phyloP scores from a whole-genome alignment of 2,329 filamentous ascomycete genomes.

The Neonectria magnoliae region DNA sequence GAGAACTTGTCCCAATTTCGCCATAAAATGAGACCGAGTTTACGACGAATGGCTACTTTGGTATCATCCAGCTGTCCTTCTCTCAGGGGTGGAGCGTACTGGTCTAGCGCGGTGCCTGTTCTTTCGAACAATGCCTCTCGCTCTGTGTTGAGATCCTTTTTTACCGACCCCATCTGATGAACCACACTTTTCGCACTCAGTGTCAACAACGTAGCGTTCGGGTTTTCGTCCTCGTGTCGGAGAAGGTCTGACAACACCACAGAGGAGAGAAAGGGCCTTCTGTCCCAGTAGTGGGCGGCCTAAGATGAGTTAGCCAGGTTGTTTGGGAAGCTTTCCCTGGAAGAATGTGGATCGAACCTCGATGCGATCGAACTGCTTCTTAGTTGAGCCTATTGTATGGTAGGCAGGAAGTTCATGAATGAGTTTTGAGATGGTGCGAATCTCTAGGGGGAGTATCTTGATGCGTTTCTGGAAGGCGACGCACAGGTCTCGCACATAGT shows the following conservation, averaged over 20 bases:
- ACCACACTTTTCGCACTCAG: slow-evolving; percentile 25
- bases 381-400: neutral
- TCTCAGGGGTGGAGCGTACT: slow-evolving; percentile 29
- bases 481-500: slow-evolving; percentile 37
- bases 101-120: slow-evolving; percentile 26
- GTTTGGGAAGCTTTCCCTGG: neutral
- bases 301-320: slow-evolving; percentile 14
- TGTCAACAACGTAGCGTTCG: slow-evolving; percentile 38
- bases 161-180: neutral
- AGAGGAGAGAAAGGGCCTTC: slow-evolving; percentile 19
- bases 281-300: slow-evolving; percentile 33
- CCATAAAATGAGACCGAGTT: slow-evolving; percentile 35
- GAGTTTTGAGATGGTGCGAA: slow-evolving; percentile 11
- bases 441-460: neutral
- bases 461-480: slow-evolving; percentile 34
- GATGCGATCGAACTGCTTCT: slow-evolving; percentile 30
- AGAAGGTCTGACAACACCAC: slow-evolving; percentile 24
- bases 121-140: neutral
- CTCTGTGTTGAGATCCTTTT: slow-evolving; percentile 18
- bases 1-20: slow-evolving; percentile 41
- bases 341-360: slow-evolving; percentile 11
- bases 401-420: neutral
- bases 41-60: slow-evolving; percentile 26
- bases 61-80: neutral
- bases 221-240: slow-evolving; percentile 39